A percentile compares a stretch with the other conserved stretches of the same genome.
phyloP scores from a whole-genome alignment of 2,329 filamentous ascomycete genomes.

The Fusarium redolens region DNA sequence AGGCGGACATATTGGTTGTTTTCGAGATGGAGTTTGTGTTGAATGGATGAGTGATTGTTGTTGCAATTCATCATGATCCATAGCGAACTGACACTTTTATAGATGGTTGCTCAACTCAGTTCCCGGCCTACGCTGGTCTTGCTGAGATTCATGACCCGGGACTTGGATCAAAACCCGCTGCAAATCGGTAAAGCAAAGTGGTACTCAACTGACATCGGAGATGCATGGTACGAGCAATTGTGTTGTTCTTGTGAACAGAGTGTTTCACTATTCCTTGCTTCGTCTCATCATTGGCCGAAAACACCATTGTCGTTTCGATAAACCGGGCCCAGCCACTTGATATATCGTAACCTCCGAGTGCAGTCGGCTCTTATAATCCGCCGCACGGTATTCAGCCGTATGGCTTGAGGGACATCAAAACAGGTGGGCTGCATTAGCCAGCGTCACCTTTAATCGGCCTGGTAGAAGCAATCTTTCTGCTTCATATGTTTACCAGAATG shows the following conservation, averaged over 20 bases:
- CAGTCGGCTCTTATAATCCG: conserved; percentile 3
- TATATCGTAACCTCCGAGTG: conserved; percentile 1
- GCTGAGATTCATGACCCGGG: not conserved
- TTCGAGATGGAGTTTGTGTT: not conserved
- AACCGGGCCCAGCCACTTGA: not conserved
- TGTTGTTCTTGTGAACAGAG: not conserved
- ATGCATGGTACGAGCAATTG: not conserved
- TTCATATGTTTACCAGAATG: no score
- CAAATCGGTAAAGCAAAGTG: not conserved
- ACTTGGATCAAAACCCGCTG: not conserved
- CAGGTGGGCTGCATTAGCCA: no score
- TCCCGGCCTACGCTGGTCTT: not conserved
- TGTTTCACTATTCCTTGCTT: not conserved
- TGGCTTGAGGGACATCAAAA: not conserved
- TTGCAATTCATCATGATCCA: no score
- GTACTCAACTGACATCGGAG: not conserved
- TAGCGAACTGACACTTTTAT: not conserved
- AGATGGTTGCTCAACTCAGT: fast-evolving
- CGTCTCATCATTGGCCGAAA: not conserved
- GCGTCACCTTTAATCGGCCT: fast-evolving
- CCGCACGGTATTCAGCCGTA: not conserved
- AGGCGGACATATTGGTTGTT: not conserved
- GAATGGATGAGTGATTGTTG: not conserved
- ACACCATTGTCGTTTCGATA: not conserved
- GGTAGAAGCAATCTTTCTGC: fast-evolving